phyloP scores from a whole-genome alignment of 2,329 filamentous ascomycete genomes.

The Pseudocercospora pini-densiflorae region DNA sequence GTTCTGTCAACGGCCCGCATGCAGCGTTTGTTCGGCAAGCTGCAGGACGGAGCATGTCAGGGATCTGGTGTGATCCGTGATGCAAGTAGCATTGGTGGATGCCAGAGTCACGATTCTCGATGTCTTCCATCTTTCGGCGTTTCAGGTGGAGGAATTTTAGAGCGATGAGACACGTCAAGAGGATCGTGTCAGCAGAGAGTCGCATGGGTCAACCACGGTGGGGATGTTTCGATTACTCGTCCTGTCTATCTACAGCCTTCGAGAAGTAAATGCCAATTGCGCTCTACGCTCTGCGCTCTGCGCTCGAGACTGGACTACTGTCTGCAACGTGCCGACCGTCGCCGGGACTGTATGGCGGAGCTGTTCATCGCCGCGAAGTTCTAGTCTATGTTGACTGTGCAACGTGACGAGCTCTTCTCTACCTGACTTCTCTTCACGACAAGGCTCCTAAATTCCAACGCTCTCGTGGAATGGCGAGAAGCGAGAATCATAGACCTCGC shows the following conservation, averaged over 20 bases:
- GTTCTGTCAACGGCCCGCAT: neutral
- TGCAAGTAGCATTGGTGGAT: neutral
- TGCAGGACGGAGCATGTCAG: neutral
- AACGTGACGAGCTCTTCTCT: no score
- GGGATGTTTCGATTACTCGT: neutral
- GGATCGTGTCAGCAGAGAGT: no score
- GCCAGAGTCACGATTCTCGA: no score
- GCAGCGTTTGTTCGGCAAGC: conserved; percentile 1
- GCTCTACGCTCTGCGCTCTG: no score
- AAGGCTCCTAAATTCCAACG: neutral
- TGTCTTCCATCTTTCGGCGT: neutral
- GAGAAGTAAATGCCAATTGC: no score
- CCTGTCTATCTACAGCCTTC: neutral
- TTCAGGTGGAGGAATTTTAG: neutral
- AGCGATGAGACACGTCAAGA: neutral
- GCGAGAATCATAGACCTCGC: neutral
- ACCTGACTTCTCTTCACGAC: no score
- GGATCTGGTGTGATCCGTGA: neutral
- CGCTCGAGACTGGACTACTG: no score
- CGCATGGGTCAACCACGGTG: neutral
- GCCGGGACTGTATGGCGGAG: no score
- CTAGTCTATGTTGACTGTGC: no score
- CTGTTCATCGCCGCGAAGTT: no score
- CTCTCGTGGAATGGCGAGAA: neutral
- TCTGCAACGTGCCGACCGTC: no score